phyloP scores from a whole-genome alignment of 164 flowering plant species.

The Berberis vulgaris region DNA sequence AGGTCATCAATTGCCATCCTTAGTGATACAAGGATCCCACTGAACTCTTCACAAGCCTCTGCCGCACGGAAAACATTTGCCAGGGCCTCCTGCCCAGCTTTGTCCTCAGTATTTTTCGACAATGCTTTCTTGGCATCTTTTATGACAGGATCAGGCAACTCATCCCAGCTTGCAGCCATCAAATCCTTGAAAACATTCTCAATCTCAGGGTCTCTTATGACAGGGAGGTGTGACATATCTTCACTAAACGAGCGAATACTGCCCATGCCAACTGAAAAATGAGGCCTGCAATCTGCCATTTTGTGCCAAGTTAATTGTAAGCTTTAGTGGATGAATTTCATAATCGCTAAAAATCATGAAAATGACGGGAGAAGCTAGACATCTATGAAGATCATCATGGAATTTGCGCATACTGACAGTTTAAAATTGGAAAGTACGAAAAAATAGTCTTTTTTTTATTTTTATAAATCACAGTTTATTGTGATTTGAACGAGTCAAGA shows the following conservation, averaged over 20 bases:
- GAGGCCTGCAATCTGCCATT: slow-evolving; percentile 26
- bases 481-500: no score
- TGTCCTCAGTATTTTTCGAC: slow-evolving; percentile 66
- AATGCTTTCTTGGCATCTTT: slow-evolving; percentile 50
- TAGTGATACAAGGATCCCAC: slow-evolving; percentile 52
- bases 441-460: no score
- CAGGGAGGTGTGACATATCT: slow-evolving; percentile 51
- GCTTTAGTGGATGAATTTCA: no score
- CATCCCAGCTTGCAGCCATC: slow-evolving; percentile 79
- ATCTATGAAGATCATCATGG: no score
- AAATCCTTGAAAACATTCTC: slow-evolving; percentile 62
- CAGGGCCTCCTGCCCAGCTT: slow-evolving; percentile 62
- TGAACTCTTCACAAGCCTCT: slow-evolving; percentile 77
- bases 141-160: slow-evolving; percentile 49
- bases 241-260: slow-evolving; percentile 51
- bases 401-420: no score
- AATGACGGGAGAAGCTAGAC: no score
- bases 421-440: no score
- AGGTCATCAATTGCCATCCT: slow-evolving; percentile 86
- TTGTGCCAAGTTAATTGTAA: background rate
- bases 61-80: slow-evolving; percentile 77
- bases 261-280: slow-evolving; percentile 38
- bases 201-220: slow-evolving; percentile 62
- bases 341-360: no score
- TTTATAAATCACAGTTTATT: no score